Percentiles rank a stretch among this genome's conserved stretches.
phyloP scores from a whole-genome alignment of 2,329 filamentous ascomycete genomes.

The Tolypocladium amazonense region DNA sequence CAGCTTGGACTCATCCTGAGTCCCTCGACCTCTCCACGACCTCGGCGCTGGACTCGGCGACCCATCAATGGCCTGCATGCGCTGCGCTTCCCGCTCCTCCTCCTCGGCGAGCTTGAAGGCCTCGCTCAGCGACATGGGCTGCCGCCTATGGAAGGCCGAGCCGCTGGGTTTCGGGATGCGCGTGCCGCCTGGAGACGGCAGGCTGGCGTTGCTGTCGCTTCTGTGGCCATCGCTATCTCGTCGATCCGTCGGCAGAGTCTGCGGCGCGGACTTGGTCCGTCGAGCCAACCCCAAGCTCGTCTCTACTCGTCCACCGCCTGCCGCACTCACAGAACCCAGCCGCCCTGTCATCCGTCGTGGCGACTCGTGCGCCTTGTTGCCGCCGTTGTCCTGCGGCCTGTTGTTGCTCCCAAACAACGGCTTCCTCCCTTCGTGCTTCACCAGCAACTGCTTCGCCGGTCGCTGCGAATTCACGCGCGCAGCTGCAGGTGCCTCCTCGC shows the following conservation, averaged over 20 bases:
- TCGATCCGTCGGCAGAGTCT: constrained; percentile 5
- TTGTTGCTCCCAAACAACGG: constrained; percentile 24
- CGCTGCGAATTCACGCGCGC: not conserved
- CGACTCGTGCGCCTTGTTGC: constrained; percentile 6
- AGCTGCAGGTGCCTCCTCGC: not conserved
- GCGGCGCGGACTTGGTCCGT: constrained; percentile 15
- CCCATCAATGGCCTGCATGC: constrained; percentile 23
- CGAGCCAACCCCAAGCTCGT: constrained; percentile 2
- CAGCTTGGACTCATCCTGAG: constrained; percentile 19
- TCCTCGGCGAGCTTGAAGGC: constrained; percentile 25
- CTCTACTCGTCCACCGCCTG: not conserved
- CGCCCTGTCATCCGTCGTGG: constrained; percentile 3
- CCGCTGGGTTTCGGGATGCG: constrained; percentile 22
- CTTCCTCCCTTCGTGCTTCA: constrained; percentile 29
- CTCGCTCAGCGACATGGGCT: constrained; percentile 29
- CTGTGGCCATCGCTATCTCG: constrained; percentile 2
- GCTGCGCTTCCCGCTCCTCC: constrained; percentile 16
- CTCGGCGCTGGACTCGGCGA: constrained; percentile 43
- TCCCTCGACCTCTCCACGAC: constrained; percentile 25
- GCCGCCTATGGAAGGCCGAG: constrained; percentile 15
- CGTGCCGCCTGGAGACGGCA: constrained; percentile 17
- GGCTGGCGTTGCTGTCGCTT: constrained; percentile 8
- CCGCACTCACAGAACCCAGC: not conserved
- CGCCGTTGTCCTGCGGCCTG: constrained; percentile 10
- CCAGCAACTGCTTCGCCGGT: constrained; percentile 16